These are phyloP conservation scores for Groenewaldozyma auringiensis DNA, from an alignment of 1,139 yeast species.

Conservation along the genomic window DNA sequence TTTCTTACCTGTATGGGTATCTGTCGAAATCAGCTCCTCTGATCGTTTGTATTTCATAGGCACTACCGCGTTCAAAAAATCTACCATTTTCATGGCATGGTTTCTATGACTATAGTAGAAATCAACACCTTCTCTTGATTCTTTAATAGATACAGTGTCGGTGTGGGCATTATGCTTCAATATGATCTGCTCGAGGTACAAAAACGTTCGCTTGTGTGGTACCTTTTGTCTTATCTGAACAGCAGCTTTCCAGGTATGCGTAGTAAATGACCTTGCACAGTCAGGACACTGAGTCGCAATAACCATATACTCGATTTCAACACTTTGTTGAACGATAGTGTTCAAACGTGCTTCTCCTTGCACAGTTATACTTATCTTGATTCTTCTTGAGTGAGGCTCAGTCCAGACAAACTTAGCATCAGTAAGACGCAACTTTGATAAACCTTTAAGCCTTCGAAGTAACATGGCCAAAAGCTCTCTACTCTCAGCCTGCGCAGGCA, in stretches of 20 bases:
- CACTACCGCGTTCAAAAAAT: slow-evolving; percentile 74
- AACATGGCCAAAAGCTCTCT: slow-evolving; percentile 88
- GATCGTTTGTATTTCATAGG: slow-evolving; percentile 79
- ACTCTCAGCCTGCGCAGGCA: slow-evolving; percentile 82
- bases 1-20: slow-evolving; percentile 83
- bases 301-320: slow-evolving; percentile 91
- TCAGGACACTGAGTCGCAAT: slow-evolving; percentile 97
- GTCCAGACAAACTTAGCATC: slow-evolving; percentile 98
- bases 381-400: slow-evolving; percentile 96
- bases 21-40: slow-evolving; percentile 84
- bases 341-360: slow-evolving; percentile 95
- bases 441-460: slow-evolving; percentile 78
- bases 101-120: slow-evolving; percentile 82
- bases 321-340: slow-evolving; percentile 88
- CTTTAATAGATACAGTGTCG: slow-evolving; percentile 88
- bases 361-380: slow-evolving; percentile 81
- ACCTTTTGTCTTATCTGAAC: slow-evolving; percentile 98
- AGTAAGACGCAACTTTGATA: slow-evolving; percentile 76
- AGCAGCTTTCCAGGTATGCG: slow-evolving; percentile 95
- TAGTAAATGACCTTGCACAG: slow-evolving; percentile 94
- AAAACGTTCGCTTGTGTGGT: slow-evolving; percentile 90
- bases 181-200: slow-evolving; percentile 89
- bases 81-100: slow-evolving; percentile 91
- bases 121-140: slow-evolving; percentile 89
- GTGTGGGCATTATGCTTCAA: slow-evolving; percentile 89